These are phyloP conservation scores for Malassezia furfur DNA, from an alignment of 1,284 basidiomycete species.

Conservation along the genomic window DNA sequence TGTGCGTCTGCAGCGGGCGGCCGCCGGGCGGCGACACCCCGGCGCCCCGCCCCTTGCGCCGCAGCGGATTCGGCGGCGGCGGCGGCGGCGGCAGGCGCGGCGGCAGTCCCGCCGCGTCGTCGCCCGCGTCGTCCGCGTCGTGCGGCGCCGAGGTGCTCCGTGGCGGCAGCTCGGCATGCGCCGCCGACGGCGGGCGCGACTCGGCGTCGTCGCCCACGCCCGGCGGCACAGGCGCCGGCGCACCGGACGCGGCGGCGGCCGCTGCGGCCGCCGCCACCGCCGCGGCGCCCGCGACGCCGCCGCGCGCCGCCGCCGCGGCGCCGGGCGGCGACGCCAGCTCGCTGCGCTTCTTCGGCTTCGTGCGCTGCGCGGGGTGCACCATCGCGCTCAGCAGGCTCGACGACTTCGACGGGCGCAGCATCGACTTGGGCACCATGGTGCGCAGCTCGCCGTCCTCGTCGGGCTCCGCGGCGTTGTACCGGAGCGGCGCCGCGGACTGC, in stretches of 20 bases:
- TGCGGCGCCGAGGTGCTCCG: background rate
- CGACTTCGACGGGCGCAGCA: conserved; percentile 15
- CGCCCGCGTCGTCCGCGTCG: too few relatives aligned
- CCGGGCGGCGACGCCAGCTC: background rate
- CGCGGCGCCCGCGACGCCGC: background rate
- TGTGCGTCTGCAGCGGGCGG: background rate
- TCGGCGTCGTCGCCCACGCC: background rate
- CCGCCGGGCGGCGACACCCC: background rate
- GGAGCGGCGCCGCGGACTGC: conserved; percentile 1
- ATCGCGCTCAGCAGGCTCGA: conserved; percentile 12
- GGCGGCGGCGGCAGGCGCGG: background rate
- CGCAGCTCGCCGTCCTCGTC: conserved; percentile 1
- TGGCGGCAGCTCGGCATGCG: background rate
- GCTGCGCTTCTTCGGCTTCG: background rate
- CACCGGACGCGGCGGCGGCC: background rate
- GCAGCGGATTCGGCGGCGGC: background rate
- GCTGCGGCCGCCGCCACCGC: background rate
- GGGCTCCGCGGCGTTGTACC: background rate
- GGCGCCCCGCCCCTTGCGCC: background rate
- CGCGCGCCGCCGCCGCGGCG: background rate
- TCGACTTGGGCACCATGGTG: conserved; percentile 1
- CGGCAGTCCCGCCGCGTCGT: background rate
- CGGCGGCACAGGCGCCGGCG: background rate
- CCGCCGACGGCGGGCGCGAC: too few relatives aligned
- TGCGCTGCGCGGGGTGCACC: conserved; percentile 6